These are phyloP conservation scores for Actinomucor elegans DNA, from an alignment of 371 early-diverging fungal genomes.

Conservation along the genomic window DNA sequence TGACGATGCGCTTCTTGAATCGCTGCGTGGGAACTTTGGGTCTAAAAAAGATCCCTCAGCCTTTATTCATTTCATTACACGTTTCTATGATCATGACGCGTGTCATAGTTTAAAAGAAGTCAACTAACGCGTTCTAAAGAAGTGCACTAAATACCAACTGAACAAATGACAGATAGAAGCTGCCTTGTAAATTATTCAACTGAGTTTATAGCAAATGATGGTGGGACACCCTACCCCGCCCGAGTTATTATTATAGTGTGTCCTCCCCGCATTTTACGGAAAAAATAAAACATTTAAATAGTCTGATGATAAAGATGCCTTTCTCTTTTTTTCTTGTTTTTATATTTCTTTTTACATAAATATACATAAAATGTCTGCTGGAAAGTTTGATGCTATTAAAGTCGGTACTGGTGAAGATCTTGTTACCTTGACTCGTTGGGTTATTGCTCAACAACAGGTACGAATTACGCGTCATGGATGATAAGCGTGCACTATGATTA, in stretches of 20 bases:
- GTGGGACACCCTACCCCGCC: slow-evolving; percentile 15
- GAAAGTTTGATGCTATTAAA: slow-evolving; percentile 45
- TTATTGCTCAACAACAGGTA: slow-evolving; percentile 87
- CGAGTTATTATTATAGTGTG: slow-evolving; percentile 1
- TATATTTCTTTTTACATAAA: background rate
- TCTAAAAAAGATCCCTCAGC: too few relatives aligned
- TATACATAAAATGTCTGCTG: slow-evolving; percentile 10
- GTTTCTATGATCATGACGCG: too few relatives aligned
- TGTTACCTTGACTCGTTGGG: slow-evolving; percentile 91
- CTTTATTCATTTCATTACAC: too few relatives aligned
- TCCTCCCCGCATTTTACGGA: slow-evolving; percentile 15
- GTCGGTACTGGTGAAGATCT: slow-evolving; percentile 77
- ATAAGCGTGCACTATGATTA: too few relatives aligned
- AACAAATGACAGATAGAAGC: too few relatives aligned
- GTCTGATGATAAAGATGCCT: background rate
- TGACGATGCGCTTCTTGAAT: too few relatives aligned
- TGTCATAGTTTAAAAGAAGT: too few relatives aligned
- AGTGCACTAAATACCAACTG: too few relatives aligned
- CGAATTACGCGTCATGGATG: too few relatives aligned
- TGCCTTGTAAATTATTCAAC: too few relatives aligned
- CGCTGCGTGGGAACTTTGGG: too few relatives aligned
- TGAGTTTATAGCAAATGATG: background rate
- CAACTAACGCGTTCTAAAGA: too few relatives aligned
- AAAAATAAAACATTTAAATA: slow-evolving; percentile 6
- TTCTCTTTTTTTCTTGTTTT: slow-evolving; percentile 2